phyloP scores from a whole-genome alignment of 2,329 filamentous ascomycete species.

The Aspergillus fischeri region DNA sequence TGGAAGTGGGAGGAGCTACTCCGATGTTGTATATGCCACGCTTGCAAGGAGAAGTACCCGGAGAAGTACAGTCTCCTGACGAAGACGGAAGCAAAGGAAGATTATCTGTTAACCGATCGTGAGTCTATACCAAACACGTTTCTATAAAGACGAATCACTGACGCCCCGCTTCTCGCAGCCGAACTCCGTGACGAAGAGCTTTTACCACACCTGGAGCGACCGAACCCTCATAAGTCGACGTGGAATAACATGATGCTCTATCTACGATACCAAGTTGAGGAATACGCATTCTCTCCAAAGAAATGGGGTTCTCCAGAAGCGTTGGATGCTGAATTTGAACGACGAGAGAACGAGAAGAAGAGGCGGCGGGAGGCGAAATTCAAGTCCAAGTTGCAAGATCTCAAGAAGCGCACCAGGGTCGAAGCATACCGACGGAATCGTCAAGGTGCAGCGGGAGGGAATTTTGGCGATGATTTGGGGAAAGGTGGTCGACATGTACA shows the following conservation, averaged over 20 bases:
- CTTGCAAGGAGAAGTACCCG: slow-evolving; percentile 82
- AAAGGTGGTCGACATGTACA: slow-evolving; percentile 74
- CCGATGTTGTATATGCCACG: slow-evolving; percentile 66
- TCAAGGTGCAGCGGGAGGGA: slow-evolving; percentile 44
- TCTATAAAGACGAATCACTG: background rate
- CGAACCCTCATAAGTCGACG: slow-evolving; percentile 91
- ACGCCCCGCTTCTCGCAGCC: slow-evolving; percentile 46
- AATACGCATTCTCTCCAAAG: slow-evolving; percentile 73
- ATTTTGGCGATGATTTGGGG: slow-evolving; percentile 74
- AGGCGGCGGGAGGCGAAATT: slow-evolving; percentile 86
- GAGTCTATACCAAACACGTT: slow-evolving; percentile 34
- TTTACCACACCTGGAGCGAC: slow-evolving; percentile 79
- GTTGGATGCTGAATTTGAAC: slow-evolving; percentile 83
- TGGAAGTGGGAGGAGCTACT: slow-evolving; percentile 92
- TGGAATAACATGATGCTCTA: slow-evolving; percentile 99
- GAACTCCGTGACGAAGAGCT: slow-evolving; percentile 87
- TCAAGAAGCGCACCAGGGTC: slow-evolving; percentile 90
- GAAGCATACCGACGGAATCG: slow-evolving; percentile 78
- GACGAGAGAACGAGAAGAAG: slow-evolving; percentile 74
- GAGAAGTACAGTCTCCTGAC: slow-evolving; percentile 95
- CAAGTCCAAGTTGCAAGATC: slow-evolving; percentile 76
- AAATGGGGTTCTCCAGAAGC: slow-evolving; percentile 90
- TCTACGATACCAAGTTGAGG: slow-evolving; percentile 87
- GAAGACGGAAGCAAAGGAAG: slow-evolving; percentile 92
- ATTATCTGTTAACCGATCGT: slow-evolving; percentile 92